Evolutionary conservation across 2,329 filamentous ascomycete genomes (phyloP), one percentile per base, ranked within the genome.

Genomic region (Amesomyces nigricolor): DNA sequence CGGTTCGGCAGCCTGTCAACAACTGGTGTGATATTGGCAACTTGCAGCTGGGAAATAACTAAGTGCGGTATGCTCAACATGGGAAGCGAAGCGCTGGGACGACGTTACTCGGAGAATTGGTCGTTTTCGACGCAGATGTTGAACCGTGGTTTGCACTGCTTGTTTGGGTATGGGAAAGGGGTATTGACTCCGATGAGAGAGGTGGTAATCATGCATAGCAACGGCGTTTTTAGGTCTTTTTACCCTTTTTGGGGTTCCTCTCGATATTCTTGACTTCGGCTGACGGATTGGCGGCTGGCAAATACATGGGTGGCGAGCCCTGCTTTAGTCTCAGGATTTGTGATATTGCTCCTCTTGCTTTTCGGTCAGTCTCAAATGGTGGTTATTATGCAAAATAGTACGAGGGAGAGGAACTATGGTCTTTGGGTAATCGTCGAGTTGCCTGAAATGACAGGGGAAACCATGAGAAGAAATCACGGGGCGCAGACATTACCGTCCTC

Each of bases 21-120:
- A 76, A 83, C 63, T 88, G 85, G 85, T 88, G 85, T 64, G 79
- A 85, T 38, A 73, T 75, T 58, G 61, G 61, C 22, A 62, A 60
- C 39, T 17, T 63, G 13, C 46, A 61, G 17, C 50, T 60, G 19
- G 42, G 22, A 26, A 35, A 16, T n/a, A 51, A 16, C 4, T 26
- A 38, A 14, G 9, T 7, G 40, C 39, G 14, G 10, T 4, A 22
- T 13, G 6, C 38, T 29, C 32, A 4, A 13, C 9, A 10, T 26
- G 22, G 22, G 22, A 35, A 32, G 30, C 6, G 30, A 35, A 35
- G 17, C 3, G 9, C 42, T 26, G 9, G 11, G 17, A 10, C 10
- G 19, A 19, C 9, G 19, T 44, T 44, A 29, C 6, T 44, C 19
- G 17, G 10, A 0, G 17, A 13, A 35, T 35, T 35, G 11, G 32